Evolutionary conservation across 306 rosid species (phyloP), one percentile per base, ranked within the genome.

Genomic region (Vigna hirtella): DNA sequence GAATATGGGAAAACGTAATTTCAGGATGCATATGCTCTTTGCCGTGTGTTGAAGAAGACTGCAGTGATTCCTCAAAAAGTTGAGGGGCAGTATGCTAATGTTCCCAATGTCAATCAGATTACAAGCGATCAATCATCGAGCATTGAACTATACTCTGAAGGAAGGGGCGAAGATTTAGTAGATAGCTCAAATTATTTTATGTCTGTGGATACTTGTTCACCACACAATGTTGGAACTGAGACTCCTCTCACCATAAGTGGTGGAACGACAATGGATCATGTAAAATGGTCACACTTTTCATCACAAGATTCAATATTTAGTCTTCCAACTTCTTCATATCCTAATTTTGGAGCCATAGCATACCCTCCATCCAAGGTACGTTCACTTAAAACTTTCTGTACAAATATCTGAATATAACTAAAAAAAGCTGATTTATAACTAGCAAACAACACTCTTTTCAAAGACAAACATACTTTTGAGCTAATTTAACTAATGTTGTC

Each of bases 11-110:
- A 74, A 59, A 20, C 17, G 13, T 45, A 58, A 17, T 18, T 47
- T 48, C 85, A 94, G 98, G 98, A 94, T 80, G 97, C 95, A 0
- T 94, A 94, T 83, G 94, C 98, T 1, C 89, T 94, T 30, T 92
- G 98, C 52, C 96, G 98, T 22, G 84, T 94, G 65, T 83, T 92
- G 71, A 94, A 94, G 89, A 94, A 94, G 83, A 92, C 71, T 28
- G 24, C 90, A n/a, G 75, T 79, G 32, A 79, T 84, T 34, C 77
- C 78, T 1, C 94, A 94, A 32, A 94, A 90, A 82, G 81, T 86
- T 28, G 97, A 70, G 24, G 96, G 86, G 7, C 87, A 83, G 14
- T 89, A 83, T 69, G 92, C 68, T 26, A 83, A 81, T 28, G 68
- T 77, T 10, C 81, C 83, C 17, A 82, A 82, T 76, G 76, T 65